These are phyloP conservation scores for Xanthoconium separans DNA, from an alignment of 1,284 basidiomycete species.

Conservation along the genomic window DNA sequence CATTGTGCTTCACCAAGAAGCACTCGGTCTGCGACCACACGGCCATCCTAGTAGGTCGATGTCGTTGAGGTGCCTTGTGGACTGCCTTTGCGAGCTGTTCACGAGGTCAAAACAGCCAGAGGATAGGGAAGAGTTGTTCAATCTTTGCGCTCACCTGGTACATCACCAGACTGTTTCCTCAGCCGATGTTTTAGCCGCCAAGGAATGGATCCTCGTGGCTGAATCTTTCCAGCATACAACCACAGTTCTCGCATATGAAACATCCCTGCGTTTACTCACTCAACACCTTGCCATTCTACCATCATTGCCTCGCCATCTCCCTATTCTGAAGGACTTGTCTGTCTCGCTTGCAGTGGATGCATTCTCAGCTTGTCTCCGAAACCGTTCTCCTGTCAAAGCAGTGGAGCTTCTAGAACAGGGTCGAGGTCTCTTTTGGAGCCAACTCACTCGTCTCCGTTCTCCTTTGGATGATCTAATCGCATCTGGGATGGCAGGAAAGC, in stretches of 20 bases:
- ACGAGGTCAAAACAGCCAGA: neutral
- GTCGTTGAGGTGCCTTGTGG: neutral
- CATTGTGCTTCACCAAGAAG: neutral
- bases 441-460: no score
- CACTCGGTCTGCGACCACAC: neutral
- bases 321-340: no score
- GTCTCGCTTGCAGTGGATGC: no score
- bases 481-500: no score
- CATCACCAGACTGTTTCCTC: neutral
- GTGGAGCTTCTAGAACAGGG: no score
- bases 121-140: neutral
- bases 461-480: no score
- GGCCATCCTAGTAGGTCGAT: neutral
- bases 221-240: neutral
- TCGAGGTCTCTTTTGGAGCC: no score
- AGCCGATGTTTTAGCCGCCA: neutral
- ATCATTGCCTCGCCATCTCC: no score
- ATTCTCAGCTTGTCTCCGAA: no score
- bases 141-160: neutral
- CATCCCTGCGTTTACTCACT: neutral
- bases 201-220: neutral
- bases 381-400: no score
- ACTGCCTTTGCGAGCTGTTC: neutral
- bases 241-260: neutral
- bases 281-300: no score